A percentile compares a stretch with the other conserved stretches of the same genome.
These are phyloP conservation scores for Apophysomyces elegans DNA, from an alignment of 371 early-diverging fungal genomes.

Conservation along the genomic window DNA sequence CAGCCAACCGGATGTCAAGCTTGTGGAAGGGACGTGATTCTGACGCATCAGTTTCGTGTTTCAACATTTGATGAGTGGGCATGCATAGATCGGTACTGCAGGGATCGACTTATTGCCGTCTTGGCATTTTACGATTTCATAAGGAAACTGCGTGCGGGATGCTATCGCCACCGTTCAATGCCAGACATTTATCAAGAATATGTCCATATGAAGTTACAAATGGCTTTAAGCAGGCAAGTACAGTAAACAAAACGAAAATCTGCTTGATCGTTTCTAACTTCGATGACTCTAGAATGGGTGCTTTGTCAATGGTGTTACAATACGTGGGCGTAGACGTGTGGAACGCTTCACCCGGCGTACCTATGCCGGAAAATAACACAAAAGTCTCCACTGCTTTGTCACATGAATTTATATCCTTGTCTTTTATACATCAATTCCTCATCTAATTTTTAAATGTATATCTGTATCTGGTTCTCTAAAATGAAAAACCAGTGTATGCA, in stretches of 20 bases:
- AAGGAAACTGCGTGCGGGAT: slow-evolving; percentile 74
- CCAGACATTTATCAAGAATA: slow-evolving; percentile 75
- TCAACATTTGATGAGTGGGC: slow-evolving; percentile 75
- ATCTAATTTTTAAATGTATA: background rate
- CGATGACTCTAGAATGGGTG: background rate
- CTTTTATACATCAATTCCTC: background rate
- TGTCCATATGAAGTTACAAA: slow-evolving; percentile 73
- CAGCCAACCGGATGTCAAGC: slow-evolving; percentile 50
- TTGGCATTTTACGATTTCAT: slow-evolving; percentile 89
- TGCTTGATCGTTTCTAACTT: slow-evolving; percentile 22
- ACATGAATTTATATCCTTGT: background rate
- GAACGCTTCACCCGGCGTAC: background rate
- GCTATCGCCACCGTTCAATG: slow-evolving; percentile 66
- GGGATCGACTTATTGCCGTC: slow-evolving; percentile 80
- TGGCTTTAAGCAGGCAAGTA: slow-evolving; percentile 61
- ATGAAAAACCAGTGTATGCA: too few species aligned
- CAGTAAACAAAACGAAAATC: slow-evolving; percentile 19
- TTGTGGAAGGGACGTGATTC: slow-evolving; percentile 35
- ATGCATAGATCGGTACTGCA: slow-evolving; percentile 79
- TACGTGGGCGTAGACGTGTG: background rate
- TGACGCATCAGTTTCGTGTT: slow-evolving; percentile 74
- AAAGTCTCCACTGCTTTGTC: background rate
- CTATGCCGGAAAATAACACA: background rate
- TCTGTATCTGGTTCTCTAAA: background rate
- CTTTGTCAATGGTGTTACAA: background rate